Base-by-base conservation (phyloP, 2,329 filamentous ascomycete species). In the Geosmithia flava region DNA sequence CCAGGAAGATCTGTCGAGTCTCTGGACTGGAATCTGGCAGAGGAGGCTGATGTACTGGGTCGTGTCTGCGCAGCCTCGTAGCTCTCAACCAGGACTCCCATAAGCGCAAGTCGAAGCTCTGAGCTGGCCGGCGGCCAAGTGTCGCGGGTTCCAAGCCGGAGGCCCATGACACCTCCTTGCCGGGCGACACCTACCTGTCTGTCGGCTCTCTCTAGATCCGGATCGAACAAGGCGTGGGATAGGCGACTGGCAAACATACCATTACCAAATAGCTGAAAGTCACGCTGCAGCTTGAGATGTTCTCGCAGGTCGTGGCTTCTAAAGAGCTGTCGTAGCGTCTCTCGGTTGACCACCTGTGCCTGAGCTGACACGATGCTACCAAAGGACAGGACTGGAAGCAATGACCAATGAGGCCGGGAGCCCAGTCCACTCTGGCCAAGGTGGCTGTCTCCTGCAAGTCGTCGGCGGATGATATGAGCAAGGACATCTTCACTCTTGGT, bases 111-210 rank as follows among this genome's bases (percentile, higher is more conserved):
- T 10, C 89, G 80, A n/a, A 98, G 68, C 62, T 97, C 93, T 0
- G 90, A 96, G 62, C 87, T 94, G 20, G 89, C 89, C 4, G 93
- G 93, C 23, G 93, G 93, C 93, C 93, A 97, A 30, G 75, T 87
- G 48, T 87, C 81, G 56, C 88, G 78, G 2, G 78, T 80, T n/a
- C 85, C 85, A 1, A 97, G 71, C 41, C 89, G 83, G 41, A 97
- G 71, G 1, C 93, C 91, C 72, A 95, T 91, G 15, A 78, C 69
- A 50, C 81, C 77, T 45, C 86, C 83, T 44, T 78, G 78, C 8
- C 81, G 76, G 43, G 85, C 78, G 30, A 83, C 72, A 3, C 87
- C 87, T 17, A 77, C 69, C 46, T 78, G 78, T 42, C 85, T 75
- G 59, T 95, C 87, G 3, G 88, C 85, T 23, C 83, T 85, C 55